A percentile compares a stretch with the other conserved stretches of the same genome.
These are phyloP conservation scores for Mycena sanguinolenta DNA, from an alignment of 768 basidiomycete species.

Conservation along the genomic window DNA sequence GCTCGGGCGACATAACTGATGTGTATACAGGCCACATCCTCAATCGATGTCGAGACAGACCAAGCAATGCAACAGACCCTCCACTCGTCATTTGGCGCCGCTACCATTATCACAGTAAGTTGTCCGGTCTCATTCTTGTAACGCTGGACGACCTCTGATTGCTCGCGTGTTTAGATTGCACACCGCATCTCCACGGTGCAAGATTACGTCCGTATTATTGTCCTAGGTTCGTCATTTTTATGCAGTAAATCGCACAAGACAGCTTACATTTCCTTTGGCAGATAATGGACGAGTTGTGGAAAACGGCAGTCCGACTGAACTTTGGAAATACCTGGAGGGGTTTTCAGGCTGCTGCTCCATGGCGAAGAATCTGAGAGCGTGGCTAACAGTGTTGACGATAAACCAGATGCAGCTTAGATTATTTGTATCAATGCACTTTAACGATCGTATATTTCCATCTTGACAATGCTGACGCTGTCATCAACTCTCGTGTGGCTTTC, in stretches of 20 bases:
- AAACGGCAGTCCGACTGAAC: conserved; percentile 15
- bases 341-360: conserved; percentile 16
- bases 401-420: too few species aligned
- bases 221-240: conserved; percentile 5
- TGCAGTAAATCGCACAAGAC: too few species aligned
- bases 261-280: neutral
- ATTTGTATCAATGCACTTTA: too few species aligned
- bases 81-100: conserved; percentile 13
- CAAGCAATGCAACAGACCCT: conserved; percentile 21
- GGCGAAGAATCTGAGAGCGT: conserved; percentile 12
- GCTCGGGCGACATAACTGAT: neutral
- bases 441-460: too few species aligned
- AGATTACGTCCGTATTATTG: conserved; percentile 19
- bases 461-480: too few species aligned
- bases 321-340: conserved; percentile 20
- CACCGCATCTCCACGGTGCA: conserved; percentile 21
- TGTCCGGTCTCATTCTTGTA: neutral
- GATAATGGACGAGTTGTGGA: conserved; percentile 22
- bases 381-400: too few species aligned
- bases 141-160: neutral
- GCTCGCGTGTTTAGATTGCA: conserved; percentile 7
- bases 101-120: conserved; percentile 16
- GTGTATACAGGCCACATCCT: conserved; percentile 12
- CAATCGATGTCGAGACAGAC: conserved; percentile 25
- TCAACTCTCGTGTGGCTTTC: too few species aligned